Evolutionary conservation across 768 basidiomycete species (phyloP).

Genomic region (Pulveroboletus ravenelii): DNA sequence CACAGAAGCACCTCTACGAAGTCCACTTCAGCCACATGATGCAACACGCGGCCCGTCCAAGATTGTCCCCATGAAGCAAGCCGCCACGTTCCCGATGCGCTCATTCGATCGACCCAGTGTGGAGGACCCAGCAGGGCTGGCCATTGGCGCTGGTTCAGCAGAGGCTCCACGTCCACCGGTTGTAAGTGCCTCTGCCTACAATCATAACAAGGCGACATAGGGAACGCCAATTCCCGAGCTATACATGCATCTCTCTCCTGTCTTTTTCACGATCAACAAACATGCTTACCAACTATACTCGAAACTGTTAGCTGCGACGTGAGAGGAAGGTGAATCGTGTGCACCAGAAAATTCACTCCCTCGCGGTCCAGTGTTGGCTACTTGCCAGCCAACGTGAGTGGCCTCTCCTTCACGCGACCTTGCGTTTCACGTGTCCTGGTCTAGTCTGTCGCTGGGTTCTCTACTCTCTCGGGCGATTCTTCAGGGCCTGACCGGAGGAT

Average conservation of each 20-base stretch:
- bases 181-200: constrained; percentile 26
- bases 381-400: constrained; percentile 26
- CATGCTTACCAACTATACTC: constrained; percentile 22
- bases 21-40: background rate
- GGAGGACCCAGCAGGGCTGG: constrained; percentile 1
- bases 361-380: constrained; percentile 19
- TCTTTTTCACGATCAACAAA: constrained; percentile 10
- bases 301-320: constrained; percentile 20
- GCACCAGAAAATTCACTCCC: constrained; percentile 5
- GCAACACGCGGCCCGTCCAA: background rate
- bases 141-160: background rate
- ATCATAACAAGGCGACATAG: constrained; percentile 10
- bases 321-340: constrained; percentile 3
- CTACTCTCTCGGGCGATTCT: constrained; percentile 21
- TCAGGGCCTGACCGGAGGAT: constrained; percentile 20
- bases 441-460: constrained; percentile 25
- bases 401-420: background rate
- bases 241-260: constrained; percentile 8
- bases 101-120: constrained; percentile 3
- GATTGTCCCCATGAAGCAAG: constrained; percentile 8
- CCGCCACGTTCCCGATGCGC: constrained; percentile 3
- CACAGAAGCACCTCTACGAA: background rate
- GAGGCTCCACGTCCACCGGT: constrained; percentile 13
- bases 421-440: background rate
- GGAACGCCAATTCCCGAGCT: constrained; percentile 6